A percentile compares a stretch with the other conserved stretches of the same genome.
phyloP scores from a whole-genome alignment of 202 grass and related monocot species.

The Musa balbisiana region DNA sequence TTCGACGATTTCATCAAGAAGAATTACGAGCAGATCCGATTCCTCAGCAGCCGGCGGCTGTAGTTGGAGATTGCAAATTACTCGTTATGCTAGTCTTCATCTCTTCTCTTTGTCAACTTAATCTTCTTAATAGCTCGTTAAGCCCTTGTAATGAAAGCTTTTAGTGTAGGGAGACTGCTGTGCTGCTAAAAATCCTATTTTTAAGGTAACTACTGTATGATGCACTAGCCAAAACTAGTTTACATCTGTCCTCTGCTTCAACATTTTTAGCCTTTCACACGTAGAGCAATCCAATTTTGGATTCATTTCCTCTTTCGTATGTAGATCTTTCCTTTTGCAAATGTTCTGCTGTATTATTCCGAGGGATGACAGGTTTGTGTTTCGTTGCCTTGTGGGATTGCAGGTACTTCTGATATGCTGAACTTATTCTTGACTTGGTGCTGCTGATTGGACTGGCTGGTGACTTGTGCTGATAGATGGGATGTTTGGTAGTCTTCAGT shows the following conservation, averaged over 20 bases:
- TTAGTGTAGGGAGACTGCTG: no score
- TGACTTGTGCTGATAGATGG: background rate
- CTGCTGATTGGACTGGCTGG: no score
- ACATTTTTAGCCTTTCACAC: background rate
- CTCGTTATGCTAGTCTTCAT: background rate
- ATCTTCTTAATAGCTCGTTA: background rate
- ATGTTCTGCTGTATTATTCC: no score
- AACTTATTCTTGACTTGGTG: background rate
- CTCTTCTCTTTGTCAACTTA: background rate
- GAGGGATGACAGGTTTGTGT: background rate
- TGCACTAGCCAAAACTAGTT: no score
- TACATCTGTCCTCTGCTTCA: background rate
- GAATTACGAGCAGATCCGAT: constrained; percentile 27
- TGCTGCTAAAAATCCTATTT: no score
- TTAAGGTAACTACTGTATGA: no score
- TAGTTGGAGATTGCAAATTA: background rate
- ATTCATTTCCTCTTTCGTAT: background rate
- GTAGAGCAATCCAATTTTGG: no score
- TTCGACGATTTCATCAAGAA: constrained; percentile 52
- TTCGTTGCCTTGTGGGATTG: background rate
- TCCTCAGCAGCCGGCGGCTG: constrained; percentile 8
- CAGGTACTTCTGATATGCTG: background rate
- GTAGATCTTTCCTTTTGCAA: no score
- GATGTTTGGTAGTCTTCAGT: background rate
- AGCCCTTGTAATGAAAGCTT: no score